Evolutionary conservation across 352 stramenopile genomes (phyloP).

Genomic region (Pythium aquatile): DNA sequence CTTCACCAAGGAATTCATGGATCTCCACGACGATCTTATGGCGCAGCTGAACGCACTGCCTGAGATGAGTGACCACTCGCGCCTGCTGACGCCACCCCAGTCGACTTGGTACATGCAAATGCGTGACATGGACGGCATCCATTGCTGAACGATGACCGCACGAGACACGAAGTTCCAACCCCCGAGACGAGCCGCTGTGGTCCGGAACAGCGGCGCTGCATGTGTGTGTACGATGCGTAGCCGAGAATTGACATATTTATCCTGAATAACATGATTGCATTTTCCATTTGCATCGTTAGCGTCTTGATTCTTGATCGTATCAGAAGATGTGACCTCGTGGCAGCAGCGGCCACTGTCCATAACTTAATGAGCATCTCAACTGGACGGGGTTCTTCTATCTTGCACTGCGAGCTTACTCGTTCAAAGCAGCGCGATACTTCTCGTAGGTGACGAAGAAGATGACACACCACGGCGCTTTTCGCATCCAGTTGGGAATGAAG

Average conservation of each 20-base stretch:
- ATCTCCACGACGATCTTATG: conserved; percentile 61
- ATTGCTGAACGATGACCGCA: conserved; percentile 34
- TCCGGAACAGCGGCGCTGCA: neutral
- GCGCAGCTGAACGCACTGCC: conserved; percentile 35
- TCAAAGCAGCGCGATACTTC: conserved; percentile 57
- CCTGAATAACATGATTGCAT: conserved; percentile 5
- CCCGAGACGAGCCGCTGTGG: neutral
- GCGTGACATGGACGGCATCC: conserved; percentile 64
- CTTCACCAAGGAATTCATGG: conserved; percentile 61
- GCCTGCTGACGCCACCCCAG: conserved; percentile 69
- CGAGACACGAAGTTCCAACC: neutral
- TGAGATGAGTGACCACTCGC: conserved; percentile 33
- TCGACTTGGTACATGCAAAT: conserved; percentile 86
- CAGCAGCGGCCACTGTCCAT: neutral
- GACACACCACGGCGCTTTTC: conserved; percentile 83
- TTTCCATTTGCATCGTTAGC: neutral
- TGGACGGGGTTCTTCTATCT: neutral
- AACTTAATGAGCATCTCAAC: neutral
- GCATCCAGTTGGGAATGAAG: conserved; percentile 87
- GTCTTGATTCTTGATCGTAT: neutral
- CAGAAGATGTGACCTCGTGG: too few relatives aligned
- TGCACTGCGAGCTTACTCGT: conserved; percentile 11
- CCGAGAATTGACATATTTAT: conserved; percentile 11
- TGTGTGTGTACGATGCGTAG: neutral
- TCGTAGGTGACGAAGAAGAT: conserved; percentile 89